These are phyloP conservation scores for Fusarium palustre DNA, from an alignment of 2,329 filamentous ascomycete genomes.

Conservation along the genomic window DNA sequence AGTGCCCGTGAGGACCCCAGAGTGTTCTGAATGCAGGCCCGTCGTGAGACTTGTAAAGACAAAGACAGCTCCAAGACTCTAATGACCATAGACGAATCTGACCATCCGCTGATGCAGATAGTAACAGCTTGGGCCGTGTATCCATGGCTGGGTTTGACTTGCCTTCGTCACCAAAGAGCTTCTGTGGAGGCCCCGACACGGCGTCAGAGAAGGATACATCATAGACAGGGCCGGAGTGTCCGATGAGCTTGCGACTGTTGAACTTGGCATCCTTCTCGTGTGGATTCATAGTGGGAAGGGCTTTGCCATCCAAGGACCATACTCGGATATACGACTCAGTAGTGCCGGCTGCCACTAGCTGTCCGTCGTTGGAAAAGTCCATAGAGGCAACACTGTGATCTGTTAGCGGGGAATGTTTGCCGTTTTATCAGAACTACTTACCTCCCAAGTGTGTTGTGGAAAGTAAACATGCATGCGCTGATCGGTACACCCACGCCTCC, in stretches of 20 bases:
- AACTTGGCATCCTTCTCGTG: slow-evolving; percentile 69
- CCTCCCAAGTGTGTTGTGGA: slow-evolving; percentile 95
- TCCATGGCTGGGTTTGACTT: slow-evolving; percentile 58
- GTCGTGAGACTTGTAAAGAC: slow-evolving; percentile 93
- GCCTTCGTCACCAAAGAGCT: slow-evolving; percentile 64
- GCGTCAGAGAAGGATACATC: slow-evolving; percentile 85
- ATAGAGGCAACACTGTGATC: slow-evolving; percentile 81
- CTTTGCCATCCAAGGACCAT: slow-evolving; percentile 89
- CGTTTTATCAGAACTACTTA: slow-evolving; percentile 56
- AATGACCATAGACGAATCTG: slow-evolving; percentile 93
- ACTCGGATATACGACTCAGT: slow-evolving; percentile 95
- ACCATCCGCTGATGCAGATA: slow-evolving; percentile 89
- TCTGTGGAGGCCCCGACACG: slow-evolving; percentile 66
- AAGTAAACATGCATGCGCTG: slow-evolving; percentile 97
- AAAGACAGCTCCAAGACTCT: slow-evolving; percentile 90
- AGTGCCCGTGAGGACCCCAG: slow-evolving; percentile 95
- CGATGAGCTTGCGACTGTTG: slow-evolving; percentile 79
- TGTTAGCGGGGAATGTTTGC: slow-evolving; percentile 25
- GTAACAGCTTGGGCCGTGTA: slow-evolving; percentile 76
- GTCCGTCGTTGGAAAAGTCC: slow-evolving; percentile 93
- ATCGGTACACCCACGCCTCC: slow-evolving; percentile 85
- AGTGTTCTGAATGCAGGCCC: slow-evolving; percentile 88
- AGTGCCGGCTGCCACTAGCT: slow-evolving; percentile 88
- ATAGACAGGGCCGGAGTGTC: slow-evolving; percentile 91
- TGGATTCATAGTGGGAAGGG: slow-evolving; percentile 75